These are phyloP conservation scores for Ascocoryne sarcoides DNA, from an alignment of 2,329 filamentous ascomycete genomes.

Conservation along the genomic window DNA sequence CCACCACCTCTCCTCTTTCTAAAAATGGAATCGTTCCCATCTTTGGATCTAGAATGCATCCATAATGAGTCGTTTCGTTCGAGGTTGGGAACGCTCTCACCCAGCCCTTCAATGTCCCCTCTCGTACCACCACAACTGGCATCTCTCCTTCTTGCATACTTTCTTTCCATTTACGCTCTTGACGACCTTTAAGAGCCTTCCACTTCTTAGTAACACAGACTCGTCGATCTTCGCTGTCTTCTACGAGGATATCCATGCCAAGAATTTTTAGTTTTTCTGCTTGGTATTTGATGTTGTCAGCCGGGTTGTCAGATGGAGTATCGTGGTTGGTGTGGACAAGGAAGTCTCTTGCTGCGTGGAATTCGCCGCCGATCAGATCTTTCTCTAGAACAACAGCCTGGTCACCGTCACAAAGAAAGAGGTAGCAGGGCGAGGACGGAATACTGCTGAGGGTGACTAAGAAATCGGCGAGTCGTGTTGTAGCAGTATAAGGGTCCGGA, in stretches of 20 bases:
- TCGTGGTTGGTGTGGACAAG: slow-evolving; percentile 51
- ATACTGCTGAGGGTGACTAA: slow-evolving; percentile 28
- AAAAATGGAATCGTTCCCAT: slow-evolving; percentile 40
- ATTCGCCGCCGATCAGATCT: slow-evolving; percentile 38
- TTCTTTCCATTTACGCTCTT: slow-evolving; percentile 9
- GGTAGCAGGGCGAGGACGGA: slow-evolving; percentile 45
- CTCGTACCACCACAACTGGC: slow-evolving; percentile 21
- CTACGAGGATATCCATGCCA: slow-evolving; percentile 23
- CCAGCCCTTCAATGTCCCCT: slow-evolving; percentile 36
- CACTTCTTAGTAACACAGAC: slow-evolving; percentile 33
- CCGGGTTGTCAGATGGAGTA: slow-evolving; percentile 10
- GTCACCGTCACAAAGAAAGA: slow-evolving; percentile 43
- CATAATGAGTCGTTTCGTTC: slow-evolving; percentile 51
- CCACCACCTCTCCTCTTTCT: slow-evolving; percentile 12
- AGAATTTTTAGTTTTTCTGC: slow-evolving; percentile 5
- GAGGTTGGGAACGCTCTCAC: slow-evolving; percentile 42
- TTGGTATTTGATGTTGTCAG: neutral
- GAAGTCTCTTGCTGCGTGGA: slow-evolving; percentile 40
- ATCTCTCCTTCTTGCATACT: slow-evolving; percentile 2
- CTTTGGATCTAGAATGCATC: slow-evolving; percentile 46
- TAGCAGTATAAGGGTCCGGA: slow-evolving; percentile 7
- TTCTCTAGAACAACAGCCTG: slow-evolving; percentile 46
- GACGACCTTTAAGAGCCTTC: slow-evolving; percentile 24
- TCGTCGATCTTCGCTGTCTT: slow-evolving; percentile 29
- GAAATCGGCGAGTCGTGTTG: slow-evolving; percentile 11